Conservation (phyloP, 106 monocot genomes). For the Agapanthus africanus region DNA sequence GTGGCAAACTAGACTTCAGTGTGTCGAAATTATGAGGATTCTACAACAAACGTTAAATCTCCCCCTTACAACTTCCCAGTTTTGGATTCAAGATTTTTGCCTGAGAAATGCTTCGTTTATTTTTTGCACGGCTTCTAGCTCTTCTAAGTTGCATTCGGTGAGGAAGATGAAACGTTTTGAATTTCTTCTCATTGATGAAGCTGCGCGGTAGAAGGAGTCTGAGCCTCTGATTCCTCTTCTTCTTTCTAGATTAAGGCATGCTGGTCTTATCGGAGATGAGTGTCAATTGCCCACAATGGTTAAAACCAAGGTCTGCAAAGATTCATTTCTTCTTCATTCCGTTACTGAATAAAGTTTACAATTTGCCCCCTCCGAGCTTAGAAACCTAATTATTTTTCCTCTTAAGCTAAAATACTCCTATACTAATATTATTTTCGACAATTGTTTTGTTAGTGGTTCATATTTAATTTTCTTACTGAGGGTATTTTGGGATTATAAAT, state of each 20-base stretch:
- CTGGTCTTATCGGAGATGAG: constrained; percentile 59
- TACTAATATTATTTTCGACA: too few species aligned
- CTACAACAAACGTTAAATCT: constrained; percentile 9
- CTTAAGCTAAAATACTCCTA: constrained; percentile 36
- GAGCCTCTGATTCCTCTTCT: constrained; percentile 55
- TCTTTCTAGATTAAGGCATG: constrained; percentile 24
- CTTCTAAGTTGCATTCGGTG: constrained; percentile 24
- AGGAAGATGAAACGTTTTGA: constrained; percentile 17
- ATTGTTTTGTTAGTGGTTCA: too few species aligned
- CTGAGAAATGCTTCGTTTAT: constrained; percentile 23
- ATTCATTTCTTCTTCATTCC: background rate
- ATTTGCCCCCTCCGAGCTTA: too few species aligned
- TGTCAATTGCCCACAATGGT: constrained; percentile 55
- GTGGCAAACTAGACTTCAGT: constrained; percentile 11
- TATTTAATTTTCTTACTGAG: too few species aligned
- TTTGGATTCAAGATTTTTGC: constrained; percentile 16
- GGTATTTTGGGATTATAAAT: too few species aligned
- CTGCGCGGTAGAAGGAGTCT: constrained; percentile 60
- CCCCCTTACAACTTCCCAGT: background rate
- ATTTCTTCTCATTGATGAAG: constrained; percentile 60
- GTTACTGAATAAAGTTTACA: background rate
- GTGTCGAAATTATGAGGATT: constrained; percentile 11
- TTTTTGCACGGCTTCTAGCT: constrained; percentile 34
- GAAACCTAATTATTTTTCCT: too few species aligned
- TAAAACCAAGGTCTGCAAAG: constrained; percentile 44